These are phyloP conservation scores for Verticillium dahliae DNA, from an alignment of 2,329 filamentous ascomycete species.

Conservation along the genomic window DNA sequence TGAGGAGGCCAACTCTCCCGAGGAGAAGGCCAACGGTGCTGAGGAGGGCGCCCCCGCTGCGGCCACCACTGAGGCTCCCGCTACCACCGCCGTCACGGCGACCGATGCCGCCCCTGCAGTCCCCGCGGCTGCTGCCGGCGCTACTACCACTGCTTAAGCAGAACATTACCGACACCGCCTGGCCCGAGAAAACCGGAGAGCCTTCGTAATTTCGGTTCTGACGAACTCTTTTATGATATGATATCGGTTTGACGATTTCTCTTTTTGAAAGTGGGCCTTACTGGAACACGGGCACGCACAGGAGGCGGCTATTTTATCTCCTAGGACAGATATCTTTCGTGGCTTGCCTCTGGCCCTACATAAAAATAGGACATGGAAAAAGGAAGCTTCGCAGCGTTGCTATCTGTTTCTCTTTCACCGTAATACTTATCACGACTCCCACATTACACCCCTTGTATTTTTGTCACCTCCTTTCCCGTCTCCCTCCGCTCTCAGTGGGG, in stretches of 20 bases:
- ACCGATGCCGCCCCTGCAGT: constrained; percentile 1
- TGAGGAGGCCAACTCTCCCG: constrained; percentile 66
- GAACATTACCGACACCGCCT: background rate
- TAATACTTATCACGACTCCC: constrained; percentile 11
- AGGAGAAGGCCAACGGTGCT: constrained; percentile 35
- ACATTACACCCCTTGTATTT: constrained; percentile 10
- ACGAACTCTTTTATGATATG: constrained; percentile 7
- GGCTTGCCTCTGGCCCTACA: background rate
- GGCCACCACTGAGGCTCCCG: constrained; percentile 20
- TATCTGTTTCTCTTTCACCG: constrained; percentile 15
- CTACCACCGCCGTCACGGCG: constrained; percentile 12
- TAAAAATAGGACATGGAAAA: constrained; percentile 8
- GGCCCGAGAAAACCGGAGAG: constrained; percentile 16
- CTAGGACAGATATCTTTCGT: constrained; percentile 3
- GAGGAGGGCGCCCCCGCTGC: constrained; percentile 12
- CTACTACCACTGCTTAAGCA: background rate
- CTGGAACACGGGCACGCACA: constrained; percentile 9
- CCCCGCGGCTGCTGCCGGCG: constrained; percentile 7
- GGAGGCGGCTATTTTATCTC: constrained; percentile 21
- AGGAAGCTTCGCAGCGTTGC: constrained; percentile 9
- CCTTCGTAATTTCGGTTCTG: background rate
- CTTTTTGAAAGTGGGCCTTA: constrained; percentile 11
- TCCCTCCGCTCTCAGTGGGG: constrained; percentile 19
- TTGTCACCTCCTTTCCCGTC: constrained; percentile 25
- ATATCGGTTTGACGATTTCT: constrained; percentile 13